Evolutionary conservation across 1,284 basidiomycete species (phyloP).

Genomic region (Apiotrichum gamsii): DNA sequence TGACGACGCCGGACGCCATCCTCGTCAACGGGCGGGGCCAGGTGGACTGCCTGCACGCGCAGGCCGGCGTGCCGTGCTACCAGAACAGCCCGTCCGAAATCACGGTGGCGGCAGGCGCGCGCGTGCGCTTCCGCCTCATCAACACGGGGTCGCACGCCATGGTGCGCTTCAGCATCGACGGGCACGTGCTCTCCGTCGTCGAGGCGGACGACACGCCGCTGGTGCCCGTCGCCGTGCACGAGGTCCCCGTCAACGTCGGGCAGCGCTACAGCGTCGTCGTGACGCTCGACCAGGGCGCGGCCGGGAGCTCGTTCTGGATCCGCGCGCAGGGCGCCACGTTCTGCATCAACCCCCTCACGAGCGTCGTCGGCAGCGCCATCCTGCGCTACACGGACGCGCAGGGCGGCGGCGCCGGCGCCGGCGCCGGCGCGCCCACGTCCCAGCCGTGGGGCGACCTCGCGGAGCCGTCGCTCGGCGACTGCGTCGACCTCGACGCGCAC

Average conservation of each 20-base stretch:
- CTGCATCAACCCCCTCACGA: conserved; percentile 3
- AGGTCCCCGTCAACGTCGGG: conserved; percentile 21
- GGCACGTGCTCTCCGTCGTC: conserved; percentile 26
- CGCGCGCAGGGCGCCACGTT: conserved; percentile 24
- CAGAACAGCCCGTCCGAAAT: background rate
- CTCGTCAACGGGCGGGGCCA: conserved; percentile 29
- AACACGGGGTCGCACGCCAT: conserved; percentile 14
- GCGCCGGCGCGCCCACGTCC: too few relatives aligned
- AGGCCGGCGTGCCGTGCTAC: background rate
- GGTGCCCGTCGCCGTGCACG: conserved; percentile 19
- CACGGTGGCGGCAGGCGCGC: background rate
- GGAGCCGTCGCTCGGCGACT: background rate
- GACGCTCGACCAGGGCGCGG: conserved; percentile 23
- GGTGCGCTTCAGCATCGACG: conserved; percentile 25
- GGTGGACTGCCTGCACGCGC: background rate
- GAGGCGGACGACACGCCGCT: conserved; percentile 29
- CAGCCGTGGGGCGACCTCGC: conserved; percentile 1
- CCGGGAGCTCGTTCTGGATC: conserved; percentile 33
- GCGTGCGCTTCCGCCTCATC: conserved; percentile 22
- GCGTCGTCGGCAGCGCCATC: background rate
- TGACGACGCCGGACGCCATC: conserved; percentile 16
- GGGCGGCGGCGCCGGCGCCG: background rate
- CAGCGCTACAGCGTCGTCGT: conserved; percentile 40
- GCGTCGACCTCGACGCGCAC: conserved; percentile 24
- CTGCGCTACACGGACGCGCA: conserved; percentile 3